Conservation (phyloP, 371 early-diverging fungal species). For the Lichtheimia ramosa region DNA sequence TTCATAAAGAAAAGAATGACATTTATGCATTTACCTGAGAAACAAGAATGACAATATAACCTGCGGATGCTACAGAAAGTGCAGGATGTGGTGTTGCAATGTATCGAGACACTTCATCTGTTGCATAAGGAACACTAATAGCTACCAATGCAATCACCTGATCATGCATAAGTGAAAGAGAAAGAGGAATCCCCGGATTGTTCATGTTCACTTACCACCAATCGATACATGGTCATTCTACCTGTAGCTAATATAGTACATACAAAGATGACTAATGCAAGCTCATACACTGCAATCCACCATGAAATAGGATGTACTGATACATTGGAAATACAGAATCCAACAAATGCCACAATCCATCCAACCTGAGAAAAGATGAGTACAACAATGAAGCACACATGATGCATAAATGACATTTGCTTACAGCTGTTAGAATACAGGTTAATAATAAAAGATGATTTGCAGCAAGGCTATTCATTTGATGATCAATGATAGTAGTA, state of each 20-base stretch:
- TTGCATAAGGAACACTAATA: constrained; percentile 32
- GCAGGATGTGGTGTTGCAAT: constrained; percentile 16
- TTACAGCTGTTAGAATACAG: constrained; percentile 8
- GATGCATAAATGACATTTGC: background rate
- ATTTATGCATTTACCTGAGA: constrained; percentile 20
- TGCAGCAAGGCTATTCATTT: constrained; percentile 6
- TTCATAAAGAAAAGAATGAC: background rate
- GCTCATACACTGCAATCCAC: constrained; percentile 35
- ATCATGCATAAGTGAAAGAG: no score
- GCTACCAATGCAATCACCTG: constrained; percentile 34
- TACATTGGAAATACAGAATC: constrained; percentile 30
- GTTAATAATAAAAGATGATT: constrained; percentile 8
- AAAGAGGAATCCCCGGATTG: no score
- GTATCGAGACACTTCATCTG: constrained; percentile 25
- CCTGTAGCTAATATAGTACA: constrained; percentile 27
- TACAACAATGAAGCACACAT: background rate
- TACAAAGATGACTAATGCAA: constrained; percentile 21
- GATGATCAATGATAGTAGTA: background rate
- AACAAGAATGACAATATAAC: constrained; percentile 32
- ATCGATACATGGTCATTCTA: constrained; percentile 16
- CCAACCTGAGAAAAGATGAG: constrained; percentile 24
- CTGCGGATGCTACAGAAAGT: constrained; percentile 23
- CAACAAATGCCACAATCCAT: constrained; percentile 39
- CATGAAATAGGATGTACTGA: constrained; percentile 26
- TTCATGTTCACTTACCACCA: constrained; percentile 18